phyloP scores from a whole-genome alignment of 371 early-diverging fungal genomes.

The Mortierella sp. region DNA sequence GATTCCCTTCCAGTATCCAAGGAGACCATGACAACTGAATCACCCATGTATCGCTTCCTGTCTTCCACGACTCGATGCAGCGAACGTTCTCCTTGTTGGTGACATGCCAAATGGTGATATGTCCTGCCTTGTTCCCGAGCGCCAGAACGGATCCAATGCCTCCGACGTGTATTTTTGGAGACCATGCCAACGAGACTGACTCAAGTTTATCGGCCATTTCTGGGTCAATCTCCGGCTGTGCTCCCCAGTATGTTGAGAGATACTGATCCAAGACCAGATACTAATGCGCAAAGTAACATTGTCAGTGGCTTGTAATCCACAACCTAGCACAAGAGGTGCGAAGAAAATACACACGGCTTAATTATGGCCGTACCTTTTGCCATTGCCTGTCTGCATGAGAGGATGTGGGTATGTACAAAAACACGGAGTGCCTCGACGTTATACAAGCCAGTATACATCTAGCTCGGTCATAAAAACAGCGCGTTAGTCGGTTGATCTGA shows the following conservation, averaged over 20 bases:
- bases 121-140: slow-evolving; percentile 48
- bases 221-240: slow-evolving; percentile 13
- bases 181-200: slow-evolving; percentile 47
- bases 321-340: not conserved
- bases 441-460: slow-evolving; percentile 50
- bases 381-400: slow-evolving; percentile 31
- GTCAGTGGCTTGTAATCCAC: not conserved
- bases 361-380: slow-evolving; percentile 28
- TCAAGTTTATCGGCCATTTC: slow-evolving; percentile 39
- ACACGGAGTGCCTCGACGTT: slow-evolving; percentile 34
- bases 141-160: slow-evolving; percentile 43
- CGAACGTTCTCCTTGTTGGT: slow-evolving; percentile 21
- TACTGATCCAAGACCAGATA: slow-evolving; percentile 25
- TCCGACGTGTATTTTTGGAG: slow-evolving; percentile 37
- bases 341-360: not conserved
- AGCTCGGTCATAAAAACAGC: not conserved
- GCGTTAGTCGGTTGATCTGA: not conserved
- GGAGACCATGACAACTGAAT: slow-evolving; percentile 47
- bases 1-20: slow-evolving; percentile 28
- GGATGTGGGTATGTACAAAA: slow-evolving; percentile 32
- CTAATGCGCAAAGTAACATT: not conserved
- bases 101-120: slow-evolving; percentile 45
- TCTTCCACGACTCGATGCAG: slow-evolving; percentile 32
- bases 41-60: slow-evolving; percentile 31
- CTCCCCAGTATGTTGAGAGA: slow-evolving; percentile 30